Base-by-base conservation (phyloP, 83 land plant species). In the Thuja plicata region DNA sequence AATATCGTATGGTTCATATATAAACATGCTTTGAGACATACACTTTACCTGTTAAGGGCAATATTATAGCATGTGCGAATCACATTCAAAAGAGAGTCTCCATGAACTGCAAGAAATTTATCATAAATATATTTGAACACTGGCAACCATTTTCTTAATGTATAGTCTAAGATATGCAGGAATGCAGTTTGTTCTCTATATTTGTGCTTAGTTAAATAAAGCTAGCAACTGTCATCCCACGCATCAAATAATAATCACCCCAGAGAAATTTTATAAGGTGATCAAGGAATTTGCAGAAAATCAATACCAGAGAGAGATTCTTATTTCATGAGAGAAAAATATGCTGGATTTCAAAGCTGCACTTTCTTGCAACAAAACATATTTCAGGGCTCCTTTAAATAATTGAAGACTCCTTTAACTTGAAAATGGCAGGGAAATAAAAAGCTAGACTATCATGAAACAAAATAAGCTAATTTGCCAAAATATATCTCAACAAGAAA, bases 21-120 rank as follows among this genome's bases (percentile, higher is more conserved):
- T 12, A 41, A 13, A 52, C 3, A 81, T 62, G 27, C 35, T 89
- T n/a, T 19, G 66, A 81, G 19, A 79, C 71, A 62, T 8, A 60
- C 24, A 48, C 2, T 79, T 11, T 89, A 96, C 99, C 98, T 96
- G 91, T 94, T 95, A 48, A 98, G 95, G 74, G 98, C 97, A 94
- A 98, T 97, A 85, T 97, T 94, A 88, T 98, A 97, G 90, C 98
- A 98, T 82, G 98, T 90, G 81, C 96, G 91, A 45, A 96, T 95
- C 8, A 97, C 96, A 80, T 93, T 95, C 8, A 98, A 90, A 88
- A 98, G 94, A 86, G 95, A 94, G 88, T 98, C 99, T 79, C 98
- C 97, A 91, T 97, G 99, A 37, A 98, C 99, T 98, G 96, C 89
- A 92, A 82, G 88, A 77, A 77, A 41, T 77, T 32, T 45, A 57